Percentiles rank a stretch among this genome's conserved stretches.
Evolutionary conservation across 163 green algal species (phyloP).

Genomic region (Chloroidium sp.): DNA sequence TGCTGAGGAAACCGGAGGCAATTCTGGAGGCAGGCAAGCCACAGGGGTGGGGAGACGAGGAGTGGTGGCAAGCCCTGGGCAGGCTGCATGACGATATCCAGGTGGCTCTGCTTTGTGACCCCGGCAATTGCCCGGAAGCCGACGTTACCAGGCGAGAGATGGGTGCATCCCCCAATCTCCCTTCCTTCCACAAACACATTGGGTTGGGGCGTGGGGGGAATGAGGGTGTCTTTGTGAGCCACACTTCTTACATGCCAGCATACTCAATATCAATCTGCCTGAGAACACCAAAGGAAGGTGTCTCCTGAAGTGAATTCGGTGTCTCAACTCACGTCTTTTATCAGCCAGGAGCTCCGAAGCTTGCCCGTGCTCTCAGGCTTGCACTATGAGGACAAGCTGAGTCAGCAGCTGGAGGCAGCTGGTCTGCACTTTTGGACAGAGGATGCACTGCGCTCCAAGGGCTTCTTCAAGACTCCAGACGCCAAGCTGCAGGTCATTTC

Average conservation of each 20-base stretch:
- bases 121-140: conserved; percentile 37
- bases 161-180: conserved; percentile 2
- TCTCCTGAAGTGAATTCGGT: background rate
- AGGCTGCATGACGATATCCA: conserved; percentile 31
- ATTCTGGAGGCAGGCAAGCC: background rate
- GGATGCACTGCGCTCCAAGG: conserved; percentile 50
- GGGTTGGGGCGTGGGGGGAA: background rate
- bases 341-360: background rate
- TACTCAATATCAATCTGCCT: background rate
- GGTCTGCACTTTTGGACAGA: conserved; percentile 72
- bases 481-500: conserved; percentile 49
- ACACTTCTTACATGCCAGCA: background rate
- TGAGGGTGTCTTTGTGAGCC: background rate
- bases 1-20: background rate
- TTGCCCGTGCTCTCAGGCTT: conserved; percentile 28
- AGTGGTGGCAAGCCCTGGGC: background rate
- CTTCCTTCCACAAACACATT: background rate
- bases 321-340: background rate
- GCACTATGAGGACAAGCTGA: conserved; percentile 68
- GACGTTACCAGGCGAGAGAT: conserved; percentile 48
- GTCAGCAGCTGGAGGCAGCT: conserved; percentile 30
- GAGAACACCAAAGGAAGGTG: background rate
- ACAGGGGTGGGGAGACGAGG: background rate
- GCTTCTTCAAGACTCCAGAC: conserved; percentile 74
- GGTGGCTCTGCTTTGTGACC: conserved; percentile 46